These are phyloP conservation scores for Russula compacta DNA, from an alignment of 768 basidiomycete genomes.

Conservation along the genomic window DNA sequence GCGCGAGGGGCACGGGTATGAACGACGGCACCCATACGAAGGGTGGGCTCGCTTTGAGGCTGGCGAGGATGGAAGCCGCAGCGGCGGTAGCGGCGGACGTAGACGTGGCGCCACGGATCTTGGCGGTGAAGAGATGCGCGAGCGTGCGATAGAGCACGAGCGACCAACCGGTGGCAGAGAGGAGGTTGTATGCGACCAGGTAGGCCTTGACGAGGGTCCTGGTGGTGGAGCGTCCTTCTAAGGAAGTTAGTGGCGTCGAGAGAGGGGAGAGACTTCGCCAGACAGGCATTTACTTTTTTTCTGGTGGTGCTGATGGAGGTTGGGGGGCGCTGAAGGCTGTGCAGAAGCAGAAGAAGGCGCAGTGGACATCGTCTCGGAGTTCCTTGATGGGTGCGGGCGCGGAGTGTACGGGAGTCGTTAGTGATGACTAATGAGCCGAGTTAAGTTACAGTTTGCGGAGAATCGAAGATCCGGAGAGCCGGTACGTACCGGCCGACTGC, in stretches of 20 bases:
- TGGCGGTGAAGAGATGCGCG: slow-evolving; percentile 1
- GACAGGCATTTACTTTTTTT: background rate
- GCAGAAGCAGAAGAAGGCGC: background rate
- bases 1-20: slow-evolving; percentile 32
- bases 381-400: no score
- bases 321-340: background rate
- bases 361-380: background rate
- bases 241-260: background rate
- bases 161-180: slow-evolving; percentile 15
- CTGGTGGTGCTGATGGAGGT: background rate
- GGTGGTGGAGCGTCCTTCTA: background rate
- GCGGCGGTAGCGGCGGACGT: no score
- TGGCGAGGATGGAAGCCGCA: background rate
- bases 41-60: slow-evolving; percentile 7
- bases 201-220: slow-evolving; percentile 15
- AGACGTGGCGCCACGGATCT: background rate
- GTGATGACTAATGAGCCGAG: background rate
- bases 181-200: slow-evolving; percentile 20
- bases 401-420: background rate
- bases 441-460: no score
- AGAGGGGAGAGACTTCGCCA: no score
- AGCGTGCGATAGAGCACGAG: slow-evolving; percentile 16
- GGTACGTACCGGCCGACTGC: background rate
- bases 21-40: slow-evolving; percentile 27
- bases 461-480: no score